phyloP scores from a whole-genome alignment of 2,329 filamentous ascomycete genomes.

The Apiospora aurea region DNA sequence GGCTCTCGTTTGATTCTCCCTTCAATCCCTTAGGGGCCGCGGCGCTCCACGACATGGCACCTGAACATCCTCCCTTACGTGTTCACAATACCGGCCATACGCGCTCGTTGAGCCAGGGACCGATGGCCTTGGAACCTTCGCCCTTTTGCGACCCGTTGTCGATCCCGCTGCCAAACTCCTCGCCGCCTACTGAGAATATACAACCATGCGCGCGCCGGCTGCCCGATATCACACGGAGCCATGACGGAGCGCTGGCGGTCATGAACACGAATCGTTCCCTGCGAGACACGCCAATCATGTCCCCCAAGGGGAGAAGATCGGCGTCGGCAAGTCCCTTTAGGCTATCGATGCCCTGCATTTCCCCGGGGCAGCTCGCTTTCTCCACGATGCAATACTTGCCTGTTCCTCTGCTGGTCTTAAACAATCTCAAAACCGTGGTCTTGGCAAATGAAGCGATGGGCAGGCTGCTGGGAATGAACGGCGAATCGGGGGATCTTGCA shows the following conservation, averaged over 20 bases:
- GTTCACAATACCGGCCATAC: conserved; percentile 14
- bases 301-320: conserved; percentile 33
- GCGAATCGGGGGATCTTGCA: conserved; percentile 47
- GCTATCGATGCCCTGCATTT: conserved; percentile 54
- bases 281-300: conserved; percentile 26
- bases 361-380: conserved; percentile 65
- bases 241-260: conserved; percentile 10
- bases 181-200: not conserved
- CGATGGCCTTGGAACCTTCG: conserved; percentile 19
- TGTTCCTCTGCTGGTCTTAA: conserved; percentile 73
- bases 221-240: conserved; percentile 11
- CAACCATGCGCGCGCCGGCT: not conserved
- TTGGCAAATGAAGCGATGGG: conserved; percentile 81
- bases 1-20: conserved; percentile 12
- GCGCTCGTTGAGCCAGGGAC: conserved; percentile 14
- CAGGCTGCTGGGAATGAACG: conserved; percentile 67
- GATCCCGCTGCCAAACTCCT: not conserved
- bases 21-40: conserved; percentile 20
- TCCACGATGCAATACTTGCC: conserved; percentile 77
- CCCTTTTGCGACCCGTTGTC: not conserved
- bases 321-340: conserved; percentile 46
- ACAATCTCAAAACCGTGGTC: conserved; percentile 72
- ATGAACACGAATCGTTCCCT: conserved; percentile 15
- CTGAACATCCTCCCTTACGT: conserved; percentile 22
- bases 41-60: conserved; percentile 23